Conservation (phyloP, 192 early-diverging fungal species). For the Phycomyces blakesleeanus region DNA sequence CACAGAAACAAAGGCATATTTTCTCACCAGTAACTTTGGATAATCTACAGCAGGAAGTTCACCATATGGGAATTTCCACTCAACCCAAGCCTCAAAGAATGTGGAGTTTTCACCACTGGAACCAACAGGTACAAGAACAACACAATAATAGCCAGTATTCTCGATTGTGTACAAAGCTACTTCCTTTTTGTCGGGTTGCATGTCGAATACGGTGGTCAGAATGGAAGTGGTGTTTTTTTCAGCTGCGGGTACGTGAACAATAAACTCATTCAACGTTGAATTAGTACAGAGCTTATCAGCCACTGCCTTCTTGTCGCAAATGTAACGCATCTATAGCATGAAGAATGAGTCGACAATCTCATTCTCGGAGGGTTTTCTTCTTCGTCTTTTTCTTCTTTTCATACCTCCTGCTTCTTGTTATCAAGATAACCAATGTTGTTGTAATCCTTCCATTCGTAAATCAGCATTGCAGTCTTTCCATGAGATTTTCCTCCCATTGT, state of each 20-base stretch:
- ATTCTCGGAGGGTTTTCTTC: too few relatives aligned
- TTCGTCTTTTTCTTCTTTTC: background rate
- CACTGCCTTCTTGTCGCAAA: conserved; percentile 56
- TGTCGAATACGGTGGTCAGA: conserved; percentile 24
- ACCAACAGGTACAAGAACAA: conserved; percentile 42
- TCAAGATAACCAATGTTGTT: conserved; percentile 38
- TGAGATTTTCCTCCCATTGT: conserved; percentile 23
- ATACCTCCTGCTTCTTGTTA: conserved; percentile 19
- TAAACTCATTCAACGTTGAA: conserved; percentile 46
- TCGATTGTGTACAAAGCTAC: conserved; percentile 61
- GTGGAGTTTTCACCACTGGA: conserved; percentile 3
- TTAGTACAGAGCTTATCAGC: conserved; percentile 49
- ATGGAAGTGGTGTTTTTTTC: conserved; percentile 30
- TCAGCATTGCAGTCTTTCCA: conserved; percentile 39
- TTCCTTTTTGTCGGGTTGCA: conserved; percentile 38
- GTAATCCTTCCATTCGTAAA: conserved; percentile 46
- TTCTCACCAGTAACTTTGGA: conserved; percentile 74
- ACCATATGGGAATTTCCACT: conserved; percentile 80
- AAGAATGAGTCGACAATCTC: background rate
- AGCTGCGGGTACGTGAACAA: conserved; percentile 47
- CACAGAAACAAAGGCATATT: too few relatives aligned
- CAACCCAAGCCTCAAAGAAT: conserved; percentile 51
- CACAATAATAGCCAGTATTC: conserved; percentile 86
- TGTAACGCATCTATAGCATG: conserved; percentile 32
- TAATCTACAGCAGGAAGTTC: conserved; percentile 81